Conservation (phyloP, 164 flowering plant species). For the Sextonia rubra region DNA sequence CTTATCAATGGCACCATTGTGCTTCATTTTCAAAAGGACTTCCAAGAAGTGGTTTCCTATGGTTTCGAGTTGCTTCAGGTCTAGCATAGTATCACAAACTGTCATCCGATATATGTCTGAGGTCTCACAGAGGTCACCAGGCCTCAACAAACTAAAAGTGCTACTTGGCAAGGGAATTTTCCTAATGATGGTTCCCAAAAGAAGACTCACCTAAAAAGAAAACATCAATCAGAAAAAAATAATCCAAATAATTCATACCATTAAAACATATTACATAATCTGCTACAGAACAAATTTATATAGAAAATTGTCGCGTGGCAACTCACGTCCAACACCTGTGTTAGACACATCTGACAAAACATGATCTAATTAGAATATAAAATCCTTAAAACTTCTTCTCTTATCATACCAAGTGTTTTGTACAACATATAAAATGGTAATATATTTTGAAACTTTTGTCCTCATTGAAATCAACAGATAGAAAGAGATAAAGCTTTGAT, state of each 20-base stretch:
- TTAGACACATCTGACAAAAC: no score
- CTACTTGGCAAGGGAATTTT: conserved; percentile 76
- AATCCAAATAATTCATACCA: no score
- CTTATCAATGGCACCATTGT: conserved; percentile 98
- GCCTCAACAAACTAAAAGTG: conserved; percentile 23
- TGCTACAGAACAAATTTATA: no score
- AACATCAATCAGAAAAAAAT: neutral
- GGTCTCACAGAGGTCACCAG: conserved; percentile 18
- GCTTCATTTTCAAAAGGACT: conserved; percentile 97
- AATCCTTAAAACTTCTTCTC: no score
- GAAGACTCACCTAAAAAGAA: conserved; percentile 86
- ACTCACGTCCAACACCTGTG: no score
- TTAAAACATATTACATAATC: no score
- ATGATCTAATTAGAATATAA: no score
- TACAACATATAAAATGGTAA: no score
- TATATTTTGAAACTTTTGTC: neutral
- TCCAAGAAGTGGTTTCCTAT: conserved; percentile 90
- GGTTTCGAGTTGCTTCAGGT: conserved; percentile 71
- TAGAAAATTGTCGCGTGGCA: no score
- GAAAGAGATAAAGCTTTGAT: neutral
- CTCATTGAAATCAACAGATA: neutral
- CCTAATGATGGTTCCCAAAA: conserved; percentile 84
- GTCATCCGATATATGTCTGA: conserved; percentile 13
- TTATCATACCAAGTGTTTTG: no score
- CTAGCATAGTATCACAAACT: conserved; percentile 48